phyloP scores from a whole-genome alignment of 2,329 filamentous ascomycete species.

The Penicillium sclerotiorum region DNA sequence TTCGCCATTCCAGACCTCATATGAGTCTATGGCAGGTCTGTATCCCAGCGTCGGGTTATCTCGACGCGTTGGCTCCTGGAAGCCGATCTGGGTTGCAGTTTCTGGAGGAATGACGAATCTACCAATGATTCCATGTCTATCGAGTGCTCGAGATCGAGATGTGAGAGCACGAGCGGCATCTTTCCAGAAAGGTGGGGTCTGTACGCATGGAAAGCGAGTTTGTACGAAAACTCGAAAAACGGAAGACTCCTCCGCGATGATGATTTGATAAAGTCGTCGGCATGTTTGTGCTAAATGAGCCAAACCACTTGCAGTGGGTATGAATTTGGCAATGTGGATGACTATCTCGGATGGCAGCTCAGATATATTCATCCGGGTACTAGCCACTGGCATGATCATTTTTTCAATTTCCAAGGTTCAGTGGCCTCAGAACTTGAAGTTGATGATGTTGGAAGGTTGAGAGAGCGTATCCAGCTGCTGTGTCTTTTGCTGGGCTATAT shows the following conservation, averaged over 20 bases:
- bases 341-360: constrained; percentile 48
- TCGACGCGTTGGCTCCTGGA: constrained; percentile 40
- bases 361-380: too few species aligned
- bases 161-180: constrained; percentile 58
- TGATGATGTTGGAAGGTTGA: too few species aligned
- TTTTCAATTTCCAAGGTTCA: neutral
- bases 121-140: constrained; percentile 58
- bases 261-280: constrained; percentile 47
- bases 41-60: constrained; percentile 59
- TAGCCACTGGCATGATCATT: constrained; percentile 26
- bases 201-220: constrained; percentile 50
- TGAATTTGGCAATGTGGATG: constrained; percentile 42
- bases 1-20: constrained; percentile 53
- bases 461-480: too few species aligned
- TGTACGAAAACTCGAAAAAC: constrained; percentile 51
- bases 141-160: constrained; percentile 60
- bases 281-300: constrained; percentile 50
- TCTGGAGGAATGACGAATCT: constrained; percentile 53
- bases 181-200: constrained; percentile 48
- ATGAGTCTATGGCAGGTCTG: constrained; percentile 60
- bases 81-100: constrained; percentile 44
- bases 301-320: constrained; percentile 51
- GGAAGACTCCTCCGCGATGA: constrained; percentile 53
- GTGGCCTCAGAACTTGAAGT: too few species aligned
- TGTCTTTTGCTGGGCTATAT: too few species aligned